A percentile compares a stretch with the other conserved stretches of the same genome.
Evolutionary conservation across 495 filamentous ascomycete species (phyloP).

Genomic region (Cercophora sp.): DNA sequence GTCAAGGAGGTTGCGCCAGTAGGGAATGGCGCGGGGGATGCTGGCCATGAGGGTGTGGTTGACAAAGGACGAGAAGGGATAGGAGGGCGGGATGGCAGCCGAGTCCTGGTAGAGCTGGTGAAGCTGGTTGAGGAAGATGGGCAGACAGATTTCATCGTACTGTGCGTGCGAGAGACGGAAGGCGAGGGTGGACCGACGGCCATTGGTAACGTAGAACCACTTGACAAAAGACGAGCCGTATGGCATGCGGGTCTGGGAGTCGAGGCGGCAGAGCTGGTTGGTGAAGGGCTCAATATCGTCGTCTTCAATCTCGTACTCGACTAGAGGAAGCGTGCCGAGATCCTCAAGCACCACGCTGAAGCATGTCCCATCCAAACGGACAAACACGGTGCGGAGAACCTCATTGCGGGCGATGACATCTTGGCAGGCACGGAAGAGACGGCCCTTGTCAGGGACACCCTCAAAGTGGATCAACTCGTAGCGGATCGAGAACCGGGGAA

Average conservation of each 20-base stretch:
- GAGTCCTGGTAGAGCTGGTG: slow-evolving; percentile 31
- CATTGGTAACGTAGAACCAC: slow-evolving; percentile 54
- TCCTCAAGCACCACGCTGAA: slow-evolving; percentile 60
- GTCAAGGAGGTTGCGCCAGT: slow-evolving; percentile 55
- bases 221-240: slow-evolving; percentile 63
- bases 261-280: slow-evolving; percentile 44
- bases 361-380: slow-evolving; percentile 51
- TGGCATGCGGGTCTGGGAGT: slow-evolving; percentile 46
- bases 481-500: slow-evolving; percentile 42
- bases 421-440: slow-evolving; percentile 31
- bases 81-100: slow-evolving; percentile 28
- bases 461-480: slow-evolving; percentile 39
- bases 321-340: slow-evolving; percentile 44
- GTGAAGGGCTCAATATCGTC: slow-evolving; percentile 51
- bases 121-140: slow-evolving; percentile 52
- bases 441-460: slow-evolving; percentile 23
- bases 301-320: slow-evolving; percentile 51
- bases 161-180: slow-evolving; percentile 71
- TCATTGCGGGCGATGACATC: slow-evolving; percentile 55
- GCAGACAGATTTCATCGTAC: slow-evolving; percentile 68
- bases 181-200: slow-evolving; percentile 52
- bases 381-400: slow-evolving; percentile 67
- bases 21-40: slow-evolving; percentile 37
- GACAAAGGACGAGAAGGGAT: slow-evolving; percentile 59
- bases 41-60: slow-evolving; percentile 36